Base-by-base conservation (phyloP, 768 basidiomycete genomes). In the Cystofilobasidium macerans region DNA sequence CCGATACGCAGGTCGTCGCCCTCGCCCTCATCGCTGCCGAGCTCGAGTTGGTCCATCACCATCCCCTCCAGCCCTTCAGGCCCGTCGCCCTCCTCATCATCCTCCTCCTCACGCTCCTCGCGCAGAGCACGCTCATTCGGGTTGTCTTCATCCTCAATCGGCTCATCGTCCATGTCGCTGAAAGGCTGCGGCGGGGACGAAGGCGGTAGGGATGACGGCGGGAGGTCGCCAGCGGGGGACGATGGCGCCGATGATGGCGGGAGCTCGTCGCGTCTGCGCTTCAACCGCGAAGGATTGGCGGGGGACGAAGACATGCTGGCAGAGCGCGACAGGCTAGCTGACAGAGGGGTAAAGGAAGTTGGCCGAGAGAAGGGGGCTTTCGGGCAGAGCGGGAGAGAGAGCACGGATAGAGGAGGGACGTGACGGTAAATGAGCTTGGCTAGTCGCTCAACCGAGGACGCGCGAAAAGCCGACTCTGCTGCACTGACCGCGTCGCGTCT, bases 161-260 rank as follows among this genome's bases (percentile, higher is more conserved):
- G 85, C 28, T 90, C 89, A 63, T 78, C 77, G 33, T 92, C 88
- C 30, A 89, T 87, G 70, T 95, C 93, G 6, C 86, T 86, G 73
- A 95, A 90, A 7, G 85, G 84, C 2, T 83, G 81, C 5, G 85
- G 88, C 5, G 89, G 88, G 6, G 88, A 90, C 1, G 88, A 88
- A 14, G 89, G 89, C 0, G 89, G 89, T 11, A 93, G 80, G 24
- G 89, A 89, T 20, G 87, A 87, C 26, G 63, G 69, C 13, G 74
- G 73, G 5, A 73, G 75, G 11, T 73, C 73, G 6, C 62, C 56
- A 32, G 69, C 35, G 20, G 26, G 26, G 7, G 51, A 54, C 5
- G 51, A 32, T 11, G 74, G 69, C 12, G 72, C 72, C 16, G 24
- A 51, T 26, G 51, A 54, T 30, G 51, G 28, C 3, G 51, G 51